Evolutionary conservation across 2,329 filamentous ascomycete genomes (phyloP).

Genomic region (Raffaelea ambrosiae): DNA sequence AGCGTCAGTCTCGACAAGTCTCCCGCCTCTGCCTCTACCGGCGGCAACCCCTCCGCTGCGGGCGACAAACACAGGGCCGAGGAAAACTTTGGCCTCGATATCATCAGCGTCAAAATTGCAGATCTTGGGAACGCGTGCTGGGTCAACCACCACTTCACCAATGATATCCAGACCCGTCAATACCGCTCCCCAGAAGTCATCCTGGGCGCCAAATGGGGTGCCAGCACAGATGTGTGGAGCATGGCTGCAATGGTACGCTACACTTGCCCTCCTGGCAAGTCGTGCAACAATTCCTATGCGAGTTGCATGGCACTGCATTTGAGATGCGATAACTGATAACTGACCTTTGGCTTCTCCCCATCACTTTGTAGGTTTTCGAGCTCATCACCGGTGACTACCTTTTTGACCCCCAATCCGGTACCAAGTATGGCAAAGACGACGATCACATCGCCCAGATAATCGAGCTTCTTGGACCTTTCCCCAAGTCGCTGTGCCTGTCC

Average conservation of each 20-base stretch:
- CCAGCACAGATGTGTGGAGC: constrained; percentile 99
- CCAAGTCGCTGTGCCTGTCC: constrained; percentile 80
- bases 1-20: constrained; percentile 86
- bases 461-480: constrained; percentile 87
- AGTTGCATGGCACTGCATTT: not conserved
- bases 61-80: constrained; percentile 54
- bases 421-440: constrained; percentile 98
- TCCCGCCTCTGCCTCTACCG: constrained; percentile 13
- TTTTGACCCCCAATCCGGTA: constrained; percentile 96
- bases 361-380: constrained; percentile 79
- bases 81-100: constrained; percentile 48
- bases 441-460: constrained; percentile 99
- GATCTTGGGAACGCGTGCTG: constrained; percentile 97
- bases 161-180: constrained; percentile 96
- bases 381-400: constrained; percentile 97
- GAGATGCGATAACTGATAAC: not conserved
- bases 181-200: constrained; percentile 97
- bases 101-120: constrained; percentile 98
- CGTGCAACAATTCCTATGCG: too few species aligned
- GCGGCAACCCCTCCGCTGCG: constrained; percentile 30
- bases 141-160: constrained; percentile 98
- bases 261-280: too few species aligned
- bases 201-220: constrained; percentile 93
- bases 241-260: constrained; percentile 92
- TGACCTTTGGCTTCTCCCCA: constrained; percentile 3